These are phyloP conservation scores for Lactarius tabidus DNA, from an alignment of 768 basidiomycete genomes.

Conservation along the genomic window DNA sequence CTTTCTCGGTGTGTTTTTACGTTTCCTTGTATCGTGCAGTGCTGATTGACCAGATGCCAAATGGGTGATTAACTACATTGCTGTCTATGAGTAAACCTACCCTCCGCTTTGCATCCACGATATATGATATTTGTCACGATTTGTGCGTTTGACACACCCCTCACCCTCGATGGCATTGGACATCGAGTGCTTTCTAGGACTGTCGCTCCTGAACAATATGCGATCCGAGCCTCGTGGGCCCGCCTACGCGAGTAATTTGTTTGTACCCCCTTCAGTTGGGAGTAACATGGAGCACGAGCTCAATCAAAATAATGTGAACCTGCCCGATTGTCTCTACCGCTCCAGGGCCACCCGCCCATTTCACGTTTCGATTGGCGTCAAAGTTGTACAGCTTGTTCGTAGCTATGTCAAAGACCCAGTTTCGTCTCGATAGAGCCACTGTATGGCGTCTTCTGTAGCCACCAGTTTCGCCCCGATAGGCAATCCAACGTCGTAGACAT, in stretches of 20 bases:
- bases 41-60: conserved; percentile 9
- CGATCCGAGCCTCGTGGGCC: not conserved
- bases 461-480: no score
- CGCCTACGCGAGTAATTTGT: not conserved
- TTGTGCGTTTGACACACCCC: not conserved
- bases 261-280: not conserved
- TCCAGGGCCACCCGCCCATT: not conserved
- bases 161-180: not conserved
- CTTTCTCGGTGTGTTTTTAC: conserved; percentile 10
- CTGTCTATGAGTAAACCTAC: conserved; percentile 4
- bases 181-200: not conserved
- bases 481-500: no score
- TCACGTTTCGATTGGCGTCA: not conserved
- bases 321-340: not conserved
- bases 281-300: no score
- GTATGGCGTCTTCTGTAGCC: no score
- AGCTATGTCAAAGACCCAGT: not conserved
- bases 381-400: not conserved
- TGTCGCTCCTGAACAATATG: not conserved
- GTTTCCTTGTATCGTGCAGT: not conserved
- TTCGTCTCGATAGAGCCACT: no score
- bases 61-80: conserved; percentile 17
- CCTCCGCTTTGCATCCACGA: not conserved
- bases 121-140: not conserved
- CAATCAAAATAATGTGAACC: no score